Evolutionary conservation across 2,329 filamentous ascomycete genomes (phyloP).

Genomic region (Spiromastix sp.): DNA sequence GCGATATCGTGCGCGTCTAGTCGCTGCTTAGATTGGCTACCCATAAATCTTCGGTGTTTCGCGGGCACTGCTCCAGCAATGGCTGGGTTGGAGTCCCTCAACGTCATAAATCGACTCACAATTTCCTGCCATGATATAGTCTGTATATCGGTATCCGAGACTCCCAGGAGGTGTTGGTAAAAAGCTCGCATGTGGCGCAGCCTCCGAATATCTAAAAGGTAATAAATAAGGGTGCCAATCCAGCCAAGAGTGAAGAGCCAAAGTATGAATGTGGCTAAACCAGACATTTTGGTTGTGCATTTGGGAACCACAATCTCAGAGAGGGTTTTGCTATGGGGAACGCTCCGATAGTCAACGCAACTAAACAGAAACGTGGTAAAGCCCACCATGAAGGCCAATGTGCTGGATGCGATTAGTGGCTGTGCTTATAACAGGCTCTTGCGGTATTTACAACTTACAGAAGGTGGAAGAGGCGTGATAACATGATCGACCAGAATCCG

Average conservation of each 20-base stretch:
- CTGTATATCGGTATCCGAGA: conserved; percentile 80
- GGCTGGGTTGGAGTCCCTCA: conserved; percentile 77
- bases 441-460: conserved; percentile 55
- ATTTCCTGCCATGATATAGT: conserved; percentile 91
- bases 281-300: conserved; percentile 66
- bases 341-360: conserved; percentile 70
- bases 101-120: conserved; percentile 70
- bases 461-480: conserved; percentile 61
- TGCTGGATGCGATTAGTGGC: conserved; percentile 38
- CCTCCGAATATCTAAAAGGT: conserved; percentile 61
- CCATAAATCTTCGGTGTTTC: conserved; percentile 52
- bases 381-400: conserved; percentile 69
- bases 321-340: conserved; percentile 55
- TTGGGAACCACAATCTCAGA: conserved; percentile 56
- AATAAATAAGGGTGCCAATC: conserved; percentile 67
- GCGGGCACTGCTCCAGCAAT: conserved; percentile 55
- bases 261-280: conserved; percentile 63
- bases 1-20: conserved; percentile 96
- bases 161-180: conserved; percentile 69
- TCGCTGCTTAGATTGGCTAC: conserved; percentile 82
- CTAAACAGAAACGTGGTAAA: conserved; percentile 76
- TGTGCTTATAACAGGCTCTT: conserved; percentile 2
- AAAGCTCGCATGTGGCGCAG: conserved; percentile 75
- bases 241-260: conserved; percentile 84
- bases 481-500: conserved; percentile 74